phyloP scores from a whole-genome alignment of 768 basidiomycete genomes.

The Tremella fuciformis region DNA sequence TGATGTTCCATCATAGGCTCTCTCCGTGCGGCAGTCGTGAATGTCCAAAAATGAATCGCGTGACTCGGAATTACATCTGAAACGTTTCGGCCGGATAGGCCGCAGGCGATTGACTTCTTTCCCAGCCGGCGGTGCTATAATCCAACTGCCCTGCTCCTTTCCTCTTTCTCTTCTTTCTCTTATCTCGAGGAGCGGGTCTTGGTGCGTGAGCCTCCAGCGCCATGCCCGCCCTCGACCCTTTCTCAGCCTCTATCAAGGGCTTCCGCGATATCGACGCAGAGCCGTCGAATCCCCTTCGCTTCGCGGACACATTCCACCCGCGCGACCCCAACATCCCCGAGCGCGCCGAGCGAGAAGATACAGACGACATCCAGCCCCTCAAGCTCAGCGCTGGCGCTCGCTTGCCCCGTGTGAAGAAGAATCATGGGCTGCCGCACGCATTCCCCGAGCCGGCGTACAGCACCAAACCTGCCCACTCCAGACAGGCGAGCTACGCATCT shows the following conservation, averaged over 20 bases:
- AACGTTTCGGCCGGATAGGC: too few species aligned
- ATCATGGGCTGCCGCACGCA: not conserved
- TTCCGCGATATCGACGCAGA: constrained; percentile 20
- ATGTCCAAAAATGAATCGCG: too few species aligned
- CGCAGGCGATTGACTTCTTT: too few species aligned
- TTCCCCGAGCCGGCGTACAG: constrained; percentile 18
- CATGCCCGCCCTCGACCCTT: constrained; percentile 38
- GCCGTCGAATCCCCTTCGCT: constrained; percentile 27
- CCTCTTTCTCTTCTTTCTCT: constrained; percentile 3
- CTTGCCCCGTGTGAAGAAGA: too few species aligned
- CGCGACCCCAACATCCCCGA: too few species aligned
- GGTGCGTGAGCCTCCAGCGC: not conserved
- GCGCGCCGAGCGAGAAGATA: too few species aligned
- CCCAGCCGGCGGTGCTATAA: too few species aligned
- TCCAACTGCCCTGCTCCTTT: not conserved
- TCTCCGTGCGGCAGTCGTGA: too few species aligned
- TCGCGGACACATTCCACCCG: constrained; percentile 24
- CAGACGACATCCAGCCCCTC: not conserved
- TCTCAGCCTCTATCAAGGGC: constrained; percentile 34
- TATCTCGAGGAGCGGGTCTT: not conserved
- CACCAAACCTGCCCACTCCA: not conserved
- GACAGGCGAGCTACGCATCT: constrained; percentile 2
- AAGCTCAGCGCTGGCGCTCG: constrained; percentile 2
- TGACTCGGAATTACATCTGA: too few species aligned
- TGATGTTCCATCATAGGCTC: too few species aligned